phyloP scores from a whole-genome alignment of 2,329 filamentous ascomycete species.

The Monilinia fructigena region DNA sequence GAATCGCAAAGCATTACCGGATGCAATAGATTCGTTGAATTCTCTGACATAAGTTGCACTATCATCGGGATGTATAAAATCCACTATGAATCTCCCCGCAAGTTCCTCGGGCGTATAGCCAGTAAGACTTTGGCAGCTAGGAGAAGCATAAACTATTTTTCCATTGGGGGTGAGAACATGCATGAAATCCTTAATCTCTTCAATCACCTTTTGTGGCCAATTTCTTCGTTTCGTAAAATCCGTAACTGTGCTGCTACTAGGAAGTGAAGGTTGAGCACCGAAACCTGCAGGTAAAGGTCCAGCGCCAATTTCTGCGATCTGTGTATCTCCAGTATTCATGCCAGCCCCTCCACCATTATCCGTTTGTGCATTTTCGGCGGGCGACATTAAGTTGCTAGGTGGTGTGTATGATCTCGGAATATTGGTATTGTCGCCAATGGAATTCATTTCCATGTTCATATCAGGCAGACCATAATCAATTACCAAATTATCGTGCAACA shows the following conservation, averaged over 20 bases:
- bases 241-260: conserved; percentile 54
- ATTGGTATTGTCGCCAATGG: conserved; percentile 29
- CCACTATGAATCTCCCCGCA: conserved; percentile 71
- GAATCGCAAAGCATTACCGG: conserved; percentile 74
- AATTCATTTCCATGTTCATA: conserved; percentile 46
- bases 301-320: conserved; percentile 36
- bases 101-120: conserved; percentile 73
- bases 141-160: conserved; percentile 81
- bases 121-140: conserved; percentile 70
- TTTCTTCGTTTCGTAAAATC: conserved; percentile 67
- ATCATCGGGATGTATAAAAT: conserved; percentile 85
- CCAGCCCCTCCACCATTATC: conserved; percentile 25
- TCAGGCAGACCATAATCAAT: conserved; percentile 43
- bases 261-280: conserved; percentile 33
- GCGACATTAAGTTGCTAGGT: conserved; percentile 28
- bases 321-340: conserved; percentile 27
- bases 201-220: conserved; percentile 86
- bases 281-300: conserved; percentile 39
- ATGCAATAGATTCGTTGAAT: conserved; percentile 84
- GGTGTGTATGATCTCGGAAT: conserved; percentile 37
- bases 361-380: conserved; percentile 26
- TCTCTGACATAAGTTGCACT: conserved; percentile 79
- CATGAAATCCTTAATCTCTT: conserved; percentile 85
- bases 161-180: conserved; percentile 85
- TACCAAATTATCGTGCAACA: conserved; percentile 48